These are phyloP conservation scores for Pseudozyma sp. DNA, from an alignment of 1,284 basidiomycete genomes.

Conservation along the genomic window DNA sequence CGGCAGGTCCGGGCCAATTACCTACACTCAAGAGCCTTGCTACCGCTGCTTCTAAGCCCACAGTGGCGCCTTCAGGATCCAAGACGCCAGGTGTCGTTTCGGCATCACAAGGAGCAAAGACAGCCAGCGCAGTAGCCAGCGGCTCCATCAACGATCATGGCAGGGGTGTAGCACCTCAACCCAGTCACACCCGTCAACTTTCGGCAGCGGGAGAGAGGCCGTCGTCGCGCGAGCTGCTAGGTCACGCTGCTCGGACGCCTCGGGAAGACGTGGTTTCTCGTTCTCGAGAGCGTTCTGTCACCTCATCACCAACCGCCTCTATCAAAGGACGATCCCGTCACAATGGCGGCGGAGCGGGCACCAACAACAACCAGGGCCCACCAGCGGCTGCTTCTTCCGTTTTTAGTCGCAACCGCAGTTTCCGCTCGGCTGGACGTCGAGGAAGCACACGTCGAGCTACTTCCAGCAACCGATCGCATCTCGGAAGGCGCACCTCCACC, in stretches of 20 bases:
- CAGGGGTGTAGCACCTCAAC: constrained; percentile 31
- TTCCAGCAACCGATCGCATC: constrained; percentile 33
- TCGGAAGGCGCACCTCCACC: constrained; percentile 44
- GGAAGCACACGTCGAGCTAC: constrained; percentile 32
- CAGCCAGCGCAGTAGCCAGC: constrained; percentile 46
- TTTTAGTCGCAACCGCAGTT: constrained; percentile 45
- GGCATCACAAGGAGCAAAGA: constrained; percentile 15
- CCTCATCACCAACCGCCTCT: constrained; percentile 38
- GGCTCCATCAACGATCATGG: constrained; percentile 56
- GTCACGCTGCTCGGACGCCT: constrained; percentile 23
- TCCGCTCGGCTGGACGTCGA: constrained; percentile 23
- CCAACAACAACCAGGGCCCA: constrained; percentile 31
- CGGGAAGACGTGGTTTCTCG: background rate
- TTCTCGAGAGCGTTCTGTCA: constrained; percentile 22
- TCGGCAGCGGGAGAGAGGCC: constrained; percentile 27
- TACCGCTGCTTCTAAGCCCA: constrained; percentile 17
- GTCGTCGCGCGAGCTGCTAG: constrained; percentile 43
- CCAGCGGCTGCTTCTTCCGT: constrained; percentile 46
- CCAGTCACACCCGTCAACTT: constrained; percentile 12
- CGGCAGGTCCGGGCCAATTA: constrained; percentile 38
- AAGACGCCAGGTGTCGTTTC: constrained; percentile 22
- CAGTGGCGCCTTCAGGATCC: constrained; percentile 15
- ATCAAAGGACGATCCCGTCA: constrained; percentile 28
- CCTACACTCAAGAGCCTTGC: constrained; percentile 34
- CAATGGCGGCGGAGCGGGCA: constrained; percentile 1